Conservation (phyloP, 2,329 filamentous ascomycete genomes). For the Fusarium luffae region DNA sequence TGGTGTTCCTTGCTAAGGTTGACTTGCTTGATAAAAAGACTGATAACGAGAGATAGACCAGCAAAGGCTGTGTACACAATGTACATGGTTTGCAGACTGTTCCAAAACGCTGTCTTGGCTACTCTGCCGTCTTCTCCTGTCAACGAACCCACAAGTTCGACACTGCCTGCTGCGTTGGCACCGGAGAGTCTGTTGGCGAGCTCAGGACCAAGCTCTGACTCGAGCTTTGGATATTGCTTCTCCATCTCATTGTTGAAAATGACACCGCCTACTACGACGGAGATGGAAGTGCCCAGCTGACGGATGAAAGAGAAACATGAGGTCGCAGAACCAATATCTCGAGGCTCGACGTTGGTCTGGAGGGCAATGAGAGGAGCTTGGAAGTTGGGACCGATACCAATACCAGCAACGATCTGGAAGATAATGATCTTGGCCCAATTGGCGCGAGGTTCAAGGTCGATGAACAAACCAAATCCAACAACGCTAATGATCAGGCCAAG, state of each 20-base stretch:
- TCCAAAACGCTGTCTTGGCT: constrained; percentile 61
- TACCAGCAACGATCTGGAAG: constrained; percentile 71
- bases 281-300: constrained; percentile 74
- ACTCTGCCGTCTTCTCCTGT: constrained; percentile 56
- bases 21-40: constrained; percentile 60
- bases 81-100: constrained; percentile 65
- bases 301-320: constrained; percentile 75
- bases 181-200: constrained; percentile 66
- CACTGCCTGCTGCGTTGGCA: constrained; percentile 69
- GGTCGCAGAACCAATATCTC: constrained; percentile 75
- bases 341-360: constrained; percentile 69
- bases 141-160: constrained; percentile 65
- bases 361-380: constrained; percentile 75
- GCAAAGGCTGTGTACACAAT: constrained; percentile 65
- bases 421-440: constrained; percentile 68
- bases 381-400: constrained; percentile 76
- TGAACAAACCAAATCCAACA: constrained; percentile 72
- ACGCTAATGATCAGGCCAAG: constrained; percentile 68
- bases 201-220: constrained; percentile 60
- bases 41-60: constrained; percentile 59
- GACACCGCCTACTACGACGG: constrained; percentile 79
- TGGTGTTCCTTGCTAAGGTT: constrained; percentile 66
- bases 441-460: constrained; percentile 67
- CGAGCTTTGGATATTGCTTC: constrained; percentile 61
- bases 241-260: constrained; percentile 82